Conservation (phyloP, 2,329 filamentous ascomycete species). For the Claviceps sp. region DNA sequence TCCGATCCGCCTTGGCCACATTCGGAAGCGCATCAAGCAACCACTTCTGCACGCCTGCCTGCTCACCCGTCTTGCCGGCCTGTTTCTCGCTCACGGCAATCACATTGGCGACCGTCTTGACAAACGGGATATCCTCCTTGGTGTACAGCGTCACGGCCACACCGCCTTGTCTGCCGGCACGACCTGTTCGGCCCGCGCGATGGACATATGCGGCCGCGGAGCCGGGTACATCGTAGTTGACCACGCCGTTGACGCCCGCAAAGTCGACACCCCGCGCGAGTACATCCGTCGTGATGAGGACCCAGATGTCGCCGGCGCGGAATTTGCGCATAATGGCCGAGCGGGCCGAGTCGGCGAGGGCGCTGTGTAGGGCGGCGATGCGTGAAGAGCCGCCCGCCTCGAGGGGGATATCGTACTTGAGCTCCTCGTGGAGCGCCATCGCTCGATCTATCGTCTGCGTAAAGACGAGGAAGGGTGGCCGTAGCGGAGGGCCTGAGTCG, state of each 20-base stretch:
- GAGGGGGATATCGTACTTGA: constrained; percentile 86
- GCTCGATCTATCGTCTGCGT: constrained; percentile 92
- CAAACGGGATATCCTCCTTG: constrained; percentile 77
- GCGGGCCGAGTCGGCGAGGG: constrained; percentile 62
- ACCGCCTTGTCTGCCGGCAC: constrained; percentile 76
- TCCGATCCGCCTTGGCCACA: constrained; percentile 70
- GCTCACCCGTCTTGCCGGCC: constrained; percentile 36
- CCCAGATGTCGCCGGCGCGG: constrained; percentile 85
- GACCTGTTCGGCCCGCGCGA: constrained; percentile 78
- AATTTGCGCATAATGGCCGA: constrained; percentile 79
- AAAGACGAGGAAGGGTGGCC: constrained; percentile 88
- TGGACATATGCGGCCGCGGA: constrained; percentile 85
- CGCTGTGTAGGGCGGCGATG: constrained; percentile 82
- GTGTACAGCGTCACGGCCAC: constrained; percentile 91
- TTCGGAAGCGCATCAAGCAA: constrained; percentile 75
- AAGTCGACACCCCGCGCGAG: constrained; percentile 90
- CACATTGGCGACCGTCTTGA: constrained; percentile 87
- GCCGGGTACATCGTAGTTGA: constrained; percentile 96
- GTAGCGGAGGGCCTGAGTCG: constrained; percentile 46
- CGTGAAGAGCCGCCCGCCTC: constrained; percentile 74
- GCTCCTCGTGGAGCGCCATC: constrained; percentile 72
- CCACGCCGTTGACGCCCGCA: constrained; percentile 83
- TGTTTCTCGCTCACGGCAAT: constrained; percentile 73
- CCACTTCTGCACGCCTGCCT: constrained; percentile 64
- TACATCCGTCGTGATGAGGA: constrained; percentile 90